Conservation (phyloP, 345 rosid species). For the Aquilaria sinensis region DNA sequence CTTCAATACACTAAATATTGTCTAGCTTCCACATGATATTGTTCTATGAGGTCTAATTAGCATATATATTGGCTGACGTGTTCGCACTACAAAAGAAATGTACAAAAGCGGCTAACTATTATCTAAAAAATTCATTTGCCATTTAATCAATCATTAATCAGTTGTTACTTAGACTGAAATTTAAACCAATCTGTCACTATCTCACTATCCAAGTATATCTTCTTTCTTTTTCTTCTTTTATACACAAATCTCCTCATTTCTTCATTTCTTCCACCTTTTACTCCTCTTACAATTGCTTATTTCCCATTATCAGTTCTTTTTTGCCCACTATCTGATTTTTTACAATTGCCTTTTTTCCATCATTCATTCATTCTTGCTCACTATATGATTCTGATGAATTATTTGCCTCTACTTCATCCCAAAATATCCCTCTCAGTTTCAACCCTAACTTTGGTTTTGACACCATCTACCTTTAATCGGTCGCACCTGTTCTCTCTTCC, state of each 20-base stretch:
- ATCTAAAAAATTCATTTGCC: no score
- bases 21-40: no score
- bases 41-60: no score
- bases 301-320: slow-evolving; percentile 31
- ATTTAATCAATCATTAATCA: no score
- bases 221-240: slow-evolving; percentile 7
- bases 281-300: slow-evolving; percentile 25
- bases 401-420: slow-evolving; percentile 37
- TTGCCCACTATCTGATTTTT: slow-evolving; percentile 29
- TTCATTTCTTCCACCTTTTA: background rate
- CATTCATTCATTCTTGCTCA: background rate
- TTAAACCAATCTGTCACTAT: no score
- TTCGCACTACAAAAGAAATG: no score
- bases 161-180: no score
- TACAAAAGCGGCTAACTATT: no score
- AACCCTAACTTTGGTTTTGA: slow-evolving; percentile 40
- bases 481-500: slow-evolving; percentile 32
- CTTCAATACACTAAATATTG: no score
- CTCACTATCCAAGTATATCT: slow-evolving; percentile 14
- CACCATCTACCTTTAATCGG: slow-evolving; percentile 38
- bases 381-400: slow-evolving; percentile 16
- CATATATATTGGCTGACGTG: no score
- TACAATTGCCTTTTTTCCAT: slow-evolving; percentile 1
- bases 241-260: no score
- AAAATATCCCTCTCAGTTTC: slow-evolving; percentile 36